Conservation (phyloP, 2,329 filamentous ascomycete genomes). For the Apiospora aurea region DNA sequence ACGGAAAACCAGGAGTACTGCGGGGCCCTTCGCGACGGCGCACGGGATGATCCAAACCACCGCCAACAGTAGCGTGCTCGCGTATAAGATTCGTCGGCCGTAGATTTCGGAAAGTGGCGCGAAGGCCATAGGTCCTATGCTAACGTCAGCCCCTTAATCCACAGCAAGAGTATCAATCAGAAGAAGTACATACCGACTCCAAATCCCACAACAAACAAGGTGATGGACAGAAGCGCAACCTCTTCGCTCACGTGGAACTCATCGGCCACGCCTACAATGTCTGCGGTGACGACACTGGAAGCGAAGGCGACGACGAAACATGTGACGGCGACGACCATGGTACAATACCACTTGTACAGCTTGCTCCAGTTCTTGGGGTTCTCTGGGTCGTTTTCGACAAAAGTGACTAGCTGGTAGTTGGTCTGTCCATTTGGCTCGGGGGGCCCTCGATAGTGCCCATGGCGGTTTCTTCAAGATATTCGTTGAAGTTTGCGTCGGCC, state of each 20-base stretch:
- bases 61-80: conserved; percentile 70
- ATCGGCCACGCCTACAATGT: conserved; percentile 68
- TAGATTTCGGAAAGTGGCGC: conserved; percentile 80
- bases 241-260: conserved; percentile 75
- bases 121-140: conserved; percentile 74
- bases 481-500: conserved; percentile 66
- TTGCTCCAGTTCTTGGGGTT: conserved; percentile 91
- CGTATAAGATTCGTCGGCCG: conserved; percentile 76
- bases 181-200: conserved; percentile 66
- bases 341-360: conserved; percentile 78
- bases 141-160: not conserved
- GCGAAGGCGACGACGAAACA: conserved; percentile 78
- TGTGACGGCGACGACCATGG: conserved; percentile 81
- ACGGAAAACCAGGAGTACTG: conserved; percentile 77
- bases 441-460: conserved; percentile 65
- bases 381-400: conserved; percentile 72
- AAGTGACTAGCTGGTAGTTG: conserved; percentile 64
- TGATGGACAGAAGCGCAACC: conserved; percentile 75
- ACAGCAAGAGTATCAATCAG: conserved; percentile 24
- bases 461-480: conserved; percentile 70
- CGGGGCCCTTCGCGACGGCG: conserved; percentile 78
- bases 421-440: conserved; percentile 30
- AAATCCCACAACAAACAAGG: conserved; percentile 82
- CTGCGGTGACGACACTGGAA: conserved; percentile 80
- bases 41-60: conserved; percentile 84